Evolutionary conservation across 768 basidiomycete species (phyloP).

Genomic region (Leccinum barrowsii): DNA sequence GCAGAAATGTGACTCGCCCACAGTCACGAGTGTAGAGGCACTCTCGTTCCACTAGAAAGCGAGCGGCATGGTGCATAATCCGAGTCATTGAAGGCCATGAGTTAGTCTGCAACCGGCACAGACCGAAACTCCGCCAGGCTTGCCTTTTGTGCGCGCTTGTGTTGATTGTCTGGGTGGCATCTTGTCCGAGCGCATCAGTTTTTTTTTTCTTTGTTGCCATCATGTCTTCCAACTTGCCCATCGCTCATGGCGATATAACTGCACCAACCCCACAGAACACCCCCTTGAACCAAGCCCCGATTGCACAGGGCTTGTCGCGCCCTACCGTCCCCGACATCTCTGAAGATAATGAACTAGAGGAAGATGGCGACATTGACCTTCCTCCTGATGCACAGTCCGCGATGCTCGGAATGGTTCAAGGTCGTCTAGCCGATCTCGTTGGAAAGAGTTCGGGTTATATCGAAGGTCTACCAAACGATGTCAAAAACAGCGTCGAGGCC

Average conservation of each 20-base stretch:
- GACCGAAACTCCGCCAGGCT: constrained; percentile 35
- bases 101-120: constrained; percentile 19
- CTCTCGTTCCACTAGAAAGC: neutral
- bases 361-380: constrained; percentile 47
- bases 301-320: constrained; percentile 74
- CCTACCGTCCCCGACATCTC: constrained; percentile 87
- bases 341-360: constrained; percentile 74
- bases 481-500: constrained; percentile 84
- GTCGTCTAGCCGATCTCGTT: constrained; percentile 77
- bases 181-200: constrained; percentile 16
- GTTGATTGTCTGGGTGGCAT: constrained; percentile 23
- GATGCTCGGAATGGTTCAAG: constrained; percentile 84
- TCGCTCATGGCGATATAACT: constrained; percentile 55
- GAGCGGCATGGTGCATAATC: neutral
- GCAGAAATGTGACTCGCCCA: neutral
- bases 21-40: neutral
- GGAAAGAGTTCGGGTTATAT: constrained; percentile 95
- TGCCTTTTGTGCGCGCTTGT: constrained; percentile 21
- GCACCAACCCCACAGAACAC: constrained; percentile 97
- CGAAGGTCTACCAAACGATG: constrained; percentile 76
- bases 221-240: constrained; percentile 73
- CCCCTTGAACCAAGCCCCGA: constrained; percentile 77
- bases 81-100: neutral
- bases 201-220: constrained; percentile 25
- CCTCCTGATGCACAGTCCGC: constrained; percentile 52